A percentile compares a stretch with the other conserved stretches of the same genome.
Evolutionary conservation across 129 eudicot genomes (phyloP).

Genomic region (Deinandra increscens): DNA sequence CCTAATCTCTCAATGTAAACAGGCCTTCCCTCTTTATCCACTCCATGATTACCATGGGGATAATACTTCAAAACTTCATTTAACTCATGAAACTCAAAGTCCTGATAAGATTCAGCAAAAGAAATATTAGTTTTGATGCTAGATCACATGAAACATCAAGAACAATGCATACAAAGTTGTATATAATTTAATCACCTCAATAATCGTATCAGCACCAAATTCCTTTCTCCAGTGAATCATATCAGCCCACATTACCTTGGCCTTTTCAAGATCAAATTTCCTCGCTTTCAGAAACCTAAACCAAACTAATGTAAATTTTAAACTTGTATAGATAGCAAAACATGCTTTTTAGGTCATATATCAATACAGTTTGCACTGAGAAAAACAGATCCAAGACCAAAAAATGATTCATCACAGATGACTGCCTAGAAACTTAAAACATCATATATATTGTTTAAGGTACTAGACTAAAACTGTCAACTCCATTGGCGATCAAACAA

Average conservation of each 20-base stretch:
- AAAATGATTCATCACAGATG: neutral
- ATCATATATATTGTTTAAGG: neutral
- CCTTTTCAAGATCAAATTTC: conserved; percentile 63
- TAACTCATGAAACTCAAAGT: conserved; percentile 74
- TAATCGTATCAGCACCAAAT: conserved; percentile 57
- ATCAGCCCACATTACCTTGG: conserved; percentile 73
- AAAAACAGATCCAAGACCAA: neutral
- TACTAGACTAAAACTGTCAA: neutral
- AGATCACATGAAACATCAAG: conserved; percentile 5
- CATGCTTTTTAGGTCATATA: conserved; percentile 13
- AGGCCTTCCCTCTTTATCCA: conserved; percentile 91
- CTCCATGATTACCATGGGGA: conserved; percentile 96
- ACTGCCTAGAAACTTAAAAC: neutral
- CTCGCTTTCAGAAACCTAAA: conserved; percentile 71
- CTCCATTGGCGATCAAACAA: conserved; percentile 2
- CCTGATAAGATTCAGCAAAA: conserved; percentile 46
- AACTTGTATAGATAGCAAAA: conserved; percentile 5
- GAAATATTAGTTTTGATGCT: conserved; percentile 12
- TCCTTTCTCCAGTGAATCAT: conserved; percentile 77
- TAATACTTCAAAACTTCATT: conserved; percentile 79
- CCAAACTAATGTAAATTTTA: neutral
- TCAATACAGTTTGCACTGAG: conserved; percentile 6
- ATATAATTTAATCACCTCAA: conserved; percentile 38
- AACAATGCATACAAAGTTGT: neutral
- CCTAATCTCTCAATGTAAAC: conserved; percentile 89